These are phyloP conservation scores for Chytriomyces hyalinus DNA, from an alignment of 192 early-diverging fungal genomes.

Conservation along the genomic window DNA sequence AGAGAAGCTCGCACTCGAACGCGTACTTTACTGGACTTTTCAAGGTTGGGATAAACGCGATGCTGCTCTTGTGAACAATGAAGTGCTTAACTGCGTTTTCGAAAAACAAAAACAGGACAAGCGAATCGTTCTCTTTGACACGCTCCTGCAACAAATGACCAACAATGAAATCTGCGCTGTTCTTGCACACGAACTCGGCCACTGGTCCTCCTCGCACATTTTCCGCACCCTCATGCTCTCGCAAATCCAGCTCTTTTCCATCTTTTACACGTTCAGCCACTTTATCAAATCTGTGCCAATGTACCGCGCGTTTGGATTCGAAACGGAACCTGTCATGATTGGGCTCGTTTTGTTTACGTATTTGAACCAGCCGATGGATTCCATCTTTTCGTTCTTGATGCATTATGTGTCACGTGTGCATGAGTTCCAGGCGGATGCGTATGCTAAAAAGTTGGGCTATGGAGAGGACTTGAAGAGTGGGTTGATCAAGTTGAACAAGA, in stretches of 20 bases:
- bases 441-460: conserved; percentile 82
- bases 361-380: conserved; percentile 71
- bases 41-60: conserved; percentile 44
- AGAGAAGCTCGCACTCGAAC: conserved; percentile 89
- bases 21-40: conserved; percentile 97
- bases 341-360: conserved; percentile 89
- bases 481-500: conserved; percentile 87
- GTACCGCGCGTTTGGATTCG: conserved; percentile 89
- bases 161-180: conserved; percentile 91
- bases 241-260: conserved; percentile 76
- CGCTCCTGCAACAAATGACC: conserved; percentile 81
- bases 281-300: conserved; percentile 77
- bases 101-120: conserved; percentile 67
- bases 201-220: conserved; percentile 90
- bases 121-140: conserved; percentile 95
- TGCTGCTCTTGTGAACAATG: background rate
- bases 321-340: conserved; percentile 75
- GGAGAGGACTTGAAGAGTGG: conserved; percentile 71
- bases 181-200: conserved; percentile 95
- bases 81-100: background rate
- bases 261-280: conserved; percentile 55
- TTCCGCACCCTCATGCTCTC: conserved; percentile 72
- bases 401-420: conserved; percentile 83
- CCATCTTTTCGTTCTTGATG: conserved; percentile 71
- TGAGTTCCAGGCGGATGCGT: conserved; percentile 94